Percentiles rank a stretch among this genome's conserved stretches.
phyloP scores from a whole-genome alignment of 169 alveolate species.

The Eimeria necatrix region DNA sequence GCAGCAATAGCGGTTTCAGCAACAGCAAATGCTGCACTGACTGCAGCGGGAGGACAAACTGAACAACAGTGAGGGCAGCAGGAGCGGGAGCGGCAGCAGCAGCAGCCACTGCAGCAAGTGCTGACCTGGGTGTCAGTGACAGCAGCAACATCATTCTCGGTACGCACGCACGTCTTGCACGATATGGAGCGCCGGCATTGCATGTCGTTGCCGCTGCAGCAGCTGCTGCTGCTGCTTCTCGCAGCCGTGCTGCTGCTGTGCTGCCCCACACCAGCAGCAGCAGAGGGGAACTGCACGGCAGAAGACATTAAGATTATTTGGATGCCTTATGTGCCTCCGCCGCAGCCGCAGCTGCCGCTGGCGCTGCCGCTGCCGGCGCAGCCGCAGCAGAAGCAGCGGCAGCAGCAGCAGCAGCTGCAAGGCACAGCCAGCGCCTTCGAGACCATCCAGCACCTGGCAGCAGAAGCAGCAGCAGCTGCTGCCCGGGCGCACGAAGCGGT shows the following conservation, averaged over 20 bases:
- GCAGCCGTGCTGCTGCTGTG: not conserved
- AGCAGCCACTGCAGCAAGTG: constrained; percentile 2
- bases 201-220: not conserved
- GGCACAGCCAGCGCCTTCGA: constrained; percentile 57
- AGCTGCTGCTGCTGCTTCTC: not conserved
- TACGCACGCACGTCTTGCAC: not conserved
- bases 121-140: not conserved
- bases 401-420: not conserved
- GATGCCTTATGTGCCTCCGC: constrained; percentile 11
- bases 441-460: constrained; percentile 27
- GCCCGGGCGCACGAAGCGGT: constrained; percentile 32
- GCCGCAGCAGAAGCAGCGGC: constrained; percentile 43
- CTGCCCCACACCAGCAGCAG: not conserved
- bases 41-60: not conserved
- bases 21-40: constrained; percentile 3
- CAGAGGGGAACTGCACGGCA: not conserved
- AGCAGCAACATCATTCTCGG: not conserved
- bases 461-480: constrained; percentile 64
- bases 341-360: not conserved
- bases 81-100: not conserved
- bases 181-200: not conserved
- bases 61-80: not conserved
- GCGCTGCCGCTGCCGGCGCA: not conserved
- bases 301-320: constrained; percentile 36
- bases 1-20: not conserved